Conservation (phyloP, 129 eudicot genomes). For the Helichrysum umbraculigerum region DNA sequence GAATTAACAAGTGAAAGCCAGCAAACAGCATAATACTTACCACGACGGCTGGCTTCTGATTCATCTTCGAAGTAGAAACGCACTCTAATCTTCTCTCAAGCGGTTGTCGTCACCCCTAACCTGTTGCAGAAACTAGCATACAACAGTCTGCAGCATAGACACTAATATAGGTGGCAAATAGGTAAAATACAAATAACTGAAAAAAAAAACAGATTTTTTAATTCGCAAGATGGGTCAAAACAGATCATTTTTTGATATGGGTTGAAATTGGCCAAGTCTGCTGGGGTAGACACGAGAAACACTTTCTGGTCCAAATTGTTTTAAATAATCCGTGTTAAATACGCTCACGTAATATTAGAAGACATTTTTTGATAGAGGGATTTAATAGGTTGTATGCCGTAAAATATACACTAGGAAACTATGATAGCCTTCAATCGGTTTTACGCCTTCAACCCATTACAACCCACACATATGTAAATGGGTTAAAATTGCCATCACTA, state of each 20-base stretch:
- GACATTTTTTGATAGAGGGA: too few relatives aligned
- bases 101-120: constrained; percentile 57
- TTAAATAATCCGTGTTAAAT: not conserved
- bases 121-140: constrained; percentile 36
- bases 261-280: not conserved
- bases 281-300: not conserved
- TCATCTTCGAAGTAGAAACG: not conserved
- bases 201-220: too few relatives aligned
- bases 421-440: not conserved
- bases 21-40: constrained; percentile 56
- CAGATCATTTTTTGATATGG: not conserved
- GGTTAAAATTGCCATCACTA: not conserved
- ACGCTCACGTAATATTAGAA: not conserved
- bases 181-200: not conserved
- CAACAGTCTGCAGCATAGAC: constrained; percentile 28
- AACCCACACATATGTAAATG: not conserved
- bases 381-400: not conserved
- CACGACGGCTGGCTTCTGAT: constrained; percentile 9
- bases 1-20: constrained; percentile 50
- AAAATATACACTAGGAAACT: too few relatives aligned
- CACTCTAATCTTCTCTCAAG: constrained; percentile 37
- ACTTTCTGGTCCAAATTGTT: not conserved
- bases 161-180: not conserved
- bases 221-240: not conserved
- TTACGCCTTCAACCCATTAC: not conserved